A percentile compares a stretch with the other conserved stretches of the same genome.
phyloP scores from a whole-genome alignment of 768 basidiomycete genomes.

The Trametes gibbosa region DNA sequence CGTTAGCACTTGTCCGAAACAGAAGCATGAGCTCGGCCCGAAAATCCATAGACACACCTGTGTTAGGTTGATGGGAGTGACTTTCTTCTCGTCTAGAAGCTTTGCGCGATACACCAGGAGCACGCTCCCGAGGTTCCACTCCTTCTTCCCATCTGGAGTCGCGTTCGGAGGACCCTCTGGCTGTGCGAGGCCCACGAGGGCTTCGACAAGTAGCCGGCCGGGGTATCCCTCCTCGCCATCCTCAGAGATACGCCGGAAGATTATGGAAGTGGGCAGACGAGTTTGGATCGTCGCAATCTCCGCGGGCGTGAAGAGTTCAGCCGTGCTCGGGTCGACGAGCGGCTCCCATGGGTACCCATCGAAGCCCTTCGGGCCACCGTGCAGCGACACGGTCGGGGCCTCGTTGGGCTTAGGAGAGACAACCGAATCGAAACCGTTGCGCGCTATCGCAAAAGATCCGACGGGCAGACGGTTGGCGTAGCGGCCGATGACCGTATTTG shows the following conservation, averaged over 20 bases:
- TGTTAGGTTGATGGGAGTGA: constrained; percentile 75
- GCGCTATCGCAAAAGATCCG: constrained; percentile 43
- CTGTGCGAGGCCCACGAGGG: constrained; percentile 29
- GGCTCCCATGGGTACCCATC: constrained; percentile 55
- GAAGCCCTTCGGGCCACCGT: constrained; percentile 68
- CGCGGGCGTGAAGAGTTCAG: constrained; percentile 51
- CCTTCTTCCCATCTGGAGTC: constrained; percentile 25
- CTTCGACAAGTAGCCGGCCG: constrained; percentile 57
- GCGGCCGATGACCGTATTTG: constrained; percentile 69
- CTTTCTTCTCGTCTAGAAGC: constrained; percentile 46
- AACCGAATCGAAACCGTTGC: constrained; percentile 48
- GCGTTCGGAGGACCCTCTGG: constrained; percentile 29
- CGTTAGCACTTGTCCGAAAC: not conserved
- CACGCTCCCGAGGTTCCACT: constrained; percentile 60
- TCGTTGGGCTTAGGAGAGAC: constrained; percentile 36
- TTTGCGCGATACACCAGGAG: constrained; percentile 69
- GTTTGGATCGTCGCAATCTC: constrained; percentile 47
- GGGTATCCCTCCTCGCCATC: constrained; percentile 74
- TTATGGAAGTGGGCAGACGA: constrained; percentile 35
- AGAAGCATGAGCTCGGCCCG: not conserved
- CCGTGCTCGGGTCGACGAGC: constrained; percentile 35
- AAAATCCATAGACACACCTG: constrained; percentile 45
- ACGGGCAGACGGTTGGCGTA: constrained; percentile 72
- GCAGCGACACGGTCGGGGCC: constrained; percentile 55
- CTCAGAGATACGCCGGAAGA: constrained; percentile 57